Evolutionary conservation across 768 basidiomycete species (phyloP).

Genomic region (Trametes elegans): DNA sequence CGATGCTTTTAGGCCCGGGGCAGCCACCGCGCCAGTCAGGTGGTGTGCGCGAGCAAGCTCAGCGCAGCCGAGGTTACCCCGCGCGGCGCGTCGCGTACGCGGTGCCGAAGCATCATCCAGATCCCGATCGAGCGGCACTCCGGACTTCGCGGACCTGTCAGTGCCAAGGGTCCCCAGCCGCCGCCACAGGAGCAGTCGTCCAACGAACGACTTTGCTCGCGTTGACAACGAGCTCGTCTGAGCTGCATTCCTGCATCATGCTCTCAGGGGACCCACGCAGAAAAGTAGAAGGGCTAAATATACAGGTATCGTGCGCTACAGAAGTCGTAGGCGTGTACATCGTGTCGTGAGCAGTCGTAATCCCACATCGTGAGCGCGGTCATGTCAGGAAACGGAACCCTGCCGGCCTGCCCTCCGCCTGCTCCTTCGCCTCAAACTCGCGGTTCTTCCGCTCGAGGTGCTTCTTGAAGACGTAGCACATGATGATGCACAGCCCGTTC

Average conservation of each 20-base stretch:
- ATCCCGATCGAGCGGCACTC: slow-evolving; percentile 7
- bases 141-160: not conserved
- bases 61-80: slow-evolving; percentile 2
- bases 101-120: not conserved
- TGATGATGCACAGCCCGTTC: slow-evolving; percentile 40
- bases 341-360: not conserved
- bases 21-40: not conserved
- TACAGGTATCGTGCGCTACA: slow-evolving; percentile 10
- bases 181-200: too few species aligned
- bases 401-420: slow-evolving; percentile 35
- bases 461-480: slow-evolving; percentile 35
- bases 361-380: not conserved
- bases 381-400: slow-evolving; percentile 42
- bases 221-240: too few species aligned
- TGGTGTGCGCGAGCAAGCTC: not conserved
- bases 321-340: not conserved
- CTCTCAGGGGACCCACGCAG: not conserved
- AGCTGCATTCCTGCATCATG: not conserved
- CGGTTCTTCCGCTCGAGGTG: slow-evolving; percentile 32
- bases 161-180: too few species aligned
- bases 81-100: not conserved
- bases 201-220: too few species aligned
- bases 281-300: not conserved
- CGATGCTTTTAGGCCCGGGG: not conserved
- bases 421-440: slow-evolving; percentile 38